Conservation (phyloP, 1,284 basidiomycete genomes). For the Cerioporus squamosus region DNA sequence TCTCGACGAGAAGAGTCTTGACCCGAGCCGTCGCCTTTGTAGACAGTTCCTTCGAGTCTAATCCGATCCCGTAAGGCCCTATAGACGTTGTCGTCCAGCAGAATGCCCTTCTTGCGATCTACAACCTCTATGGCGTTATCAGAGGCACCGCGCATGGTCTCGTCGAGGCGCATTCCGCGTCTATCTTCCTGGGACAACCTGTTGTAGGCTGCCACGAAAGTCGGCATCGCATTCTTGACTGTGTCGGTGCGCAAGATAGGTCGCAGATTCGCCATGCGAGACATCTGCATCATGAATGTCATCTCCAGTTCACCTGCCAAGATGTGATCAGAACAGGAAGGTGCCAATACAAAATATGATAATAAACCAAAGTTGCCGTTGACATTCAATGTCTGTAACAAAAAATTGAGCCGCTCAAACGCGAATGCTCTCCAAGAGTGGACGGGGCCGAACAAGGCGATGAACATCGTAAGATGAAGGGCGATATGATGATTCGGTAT, state of each 20-base stretch:
- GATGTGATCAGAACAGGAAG: background rate
- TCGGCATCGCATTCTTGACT: background rate
- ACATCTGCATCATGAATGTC: background rate
- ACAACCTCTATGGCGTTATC: background rate
- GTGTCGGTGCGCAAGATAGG: background rate
- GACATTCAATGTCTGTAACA: background rate
- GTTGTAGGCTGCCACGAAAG: background rate
- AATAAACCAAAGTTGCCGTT: background rate
- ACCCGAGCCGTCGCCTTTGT: background rate
- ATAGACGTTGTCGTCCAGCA: background rate
- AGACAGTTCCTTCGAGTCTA: background rate
- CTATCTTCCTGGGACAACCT: background rate
- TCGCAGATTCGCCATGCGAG: background rate
- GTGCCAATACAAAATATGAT: background rate
- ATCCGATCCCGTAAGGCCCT: background rate
- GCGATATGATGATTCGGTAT: conserved; percentile 38
- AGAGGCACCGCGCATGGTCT: background rate
- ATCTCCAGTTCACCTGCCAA: background rate
- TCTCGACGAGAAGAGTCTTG: background rate
- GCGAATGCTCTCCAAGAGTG: background rate
- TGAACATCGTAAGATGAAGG: conserved; percentile 38
- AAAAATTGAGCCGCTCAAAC: background rate
- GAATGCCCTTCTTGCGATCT: background rate
- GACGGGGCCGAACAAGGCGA: conserved; percentile 37
- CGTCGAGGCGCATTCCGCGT: background rate